Percentiles rank a stretch among this genome's conserved stretches.
Conservation (phyloP, 1,284 basidiomycete species). For the Wallemia mellicola region DNA sequence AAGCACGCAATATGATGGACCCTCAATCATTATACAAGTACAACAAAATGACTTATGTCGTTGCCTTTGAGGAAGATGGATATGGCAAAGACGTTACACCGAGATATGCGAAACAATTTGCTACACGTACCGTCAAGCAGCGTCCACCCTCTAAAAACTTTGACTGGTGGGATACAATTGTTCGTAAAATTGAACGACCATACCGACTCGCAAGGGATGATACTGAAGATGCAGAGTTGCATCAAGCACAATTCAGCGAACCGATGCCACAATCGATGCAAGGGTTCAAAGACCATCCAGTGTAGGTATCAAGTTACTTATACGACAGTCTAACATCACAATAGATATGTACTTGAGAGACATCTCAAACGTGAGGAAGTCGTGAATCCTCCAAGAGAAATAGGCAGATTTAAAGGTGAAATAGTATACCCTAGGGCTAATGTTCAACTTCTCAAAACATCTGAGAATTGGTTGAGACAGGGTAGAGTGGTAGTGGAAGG, state of each 20-base stretch:
- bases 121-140: conserved; percentile 48
- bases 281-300: conserved; percentile 85
- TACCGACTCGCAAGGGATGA: conserved; percentile 65
- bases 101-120: conserved; percentile 41
- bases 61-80: conserved; percentile 64
- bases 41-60: conserved; percentile 73
- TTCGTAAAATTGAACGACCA: conserved; percentile 32
- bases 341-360: conserved; percentile 56
- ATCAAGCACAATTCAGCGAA: conserved; percentile 44
- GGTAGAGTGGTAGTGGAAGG: conserved; percentile 43
- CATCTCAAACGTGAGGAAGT: conserved; percentile 72
- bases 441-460: conserved; percentile 55
- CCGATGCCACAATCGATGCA: conserved; percentile 77
- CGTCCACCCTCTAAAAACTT: conserved; percentile 34
- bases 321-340: conserved; percentile 3
- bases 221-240: conserved; percentile 73
- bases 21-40: conserved; percentile 27
- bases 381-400: conserved; percentile 48
- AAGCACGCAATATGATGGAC: conserved; percentile 36
- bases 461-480: conserved; percentile 81
- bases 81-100: conserved; percentile 24
- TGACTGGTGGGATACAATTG: conserved; percentile 59
- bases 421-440: conserved; percentile 64
- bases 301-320: conserved; percentile 22
- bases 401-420: conserved; percentile 78